Conservation (phyloP, 331 rosid species). For the Phaseolus coccineus region DNA sequence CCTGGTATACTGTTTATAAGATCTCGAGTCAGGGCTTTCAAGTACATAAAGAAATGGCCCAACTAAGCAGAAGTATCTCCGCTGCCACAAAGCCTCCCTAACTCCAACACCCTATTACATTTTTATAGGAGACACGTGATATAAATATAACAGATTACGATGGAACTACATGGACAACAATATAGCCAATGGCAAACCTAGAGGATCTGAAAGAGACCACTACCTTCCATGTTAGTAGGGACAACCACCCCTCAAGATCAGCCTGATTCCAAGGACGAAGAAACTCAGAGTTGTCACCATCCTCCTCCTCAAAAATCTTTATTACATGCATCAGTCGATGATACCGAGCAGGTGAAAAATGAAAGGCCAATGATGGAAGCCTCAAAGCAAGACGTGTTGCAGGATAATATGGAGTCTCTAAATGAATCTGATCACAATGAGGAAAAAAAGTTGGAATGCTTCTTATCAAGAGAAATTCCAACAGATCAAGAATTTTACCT, state of each 20-base stretch:
- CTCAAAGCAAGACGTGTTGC: conserved; percentile 84
- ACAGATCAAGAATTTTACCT: conserved; percentile 59
- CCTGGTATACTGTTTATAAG: conserved; percentile 91
- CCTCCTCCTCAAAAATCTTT: conserved; percentile 80
- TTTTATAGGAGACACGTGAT: conserved; percentile 23
- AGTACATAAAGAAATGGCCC: conserved; percentile 93
- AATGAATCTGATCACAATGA: conserved; percentile 63
- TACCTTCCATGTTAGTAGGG: conserved; percentile 88
- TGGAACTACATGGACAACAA: conserved; percentile 24
- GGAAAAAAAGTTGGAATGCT: conserved; percentile 36
- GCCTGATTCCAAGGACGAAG: conserved; percentile 84
- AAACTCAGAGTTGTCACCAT: conserved; percentile 63
- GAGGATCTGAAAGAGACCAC: conserved; percentile 35
- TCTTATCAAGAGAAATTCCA: conserved; percentile 26
- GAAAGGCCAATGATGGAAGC: conserved; percentile 87
- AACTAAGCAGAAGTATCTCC: conserved; percentile 80
- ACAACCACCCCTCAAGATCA: conserved; percentile 94
- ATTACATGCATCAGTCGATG: conserved; percentile 87
- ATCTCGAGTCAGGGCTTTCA: conserved; percentile 81
- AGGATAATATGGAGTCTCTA: conserved; percentile 75
- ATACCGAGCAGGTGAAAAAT: conserved; percentile 98
- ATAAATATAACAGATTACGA: conserved; percentile 14
- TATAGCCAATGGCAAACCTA: conserved; percentile 1
- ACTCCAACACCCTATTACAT: conserved; percentile 87
- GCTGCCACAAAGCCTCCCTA: conserved; percentile 96